Percentiles rank a stretch among this genome's conserved stretches.
Conservation (phyloP, 805 yeast species). For the Spathaspora sp. region DNA sequence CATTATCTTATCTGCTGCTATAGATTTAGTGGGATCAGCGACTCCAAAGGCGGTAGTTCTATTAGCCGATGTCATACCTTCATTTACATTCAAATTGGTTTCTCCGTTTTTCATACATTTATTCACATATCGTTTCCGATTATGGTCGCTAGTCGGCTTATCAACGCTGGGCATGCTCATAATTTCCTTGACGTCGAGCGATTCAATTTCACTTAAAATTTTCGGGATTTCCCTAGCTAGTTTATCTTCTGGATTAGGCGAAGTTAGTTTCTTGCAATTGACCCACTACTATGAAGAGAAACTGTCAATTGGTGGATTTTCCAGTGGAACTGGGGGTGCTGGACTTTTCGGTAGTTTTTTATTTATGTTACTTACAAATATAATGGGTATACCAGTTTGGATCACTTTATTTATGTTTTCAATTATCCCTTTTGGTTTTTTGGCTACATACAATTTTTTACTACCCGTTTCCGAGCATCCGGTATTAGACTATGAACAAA, state of each 20-base stretch:
- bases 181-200: slow-evolving; percentile 42
- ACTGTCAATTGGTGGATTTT: slow-evolving; percentile 76
- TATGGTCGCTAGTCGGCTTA: slow-evolving; percentile 50
- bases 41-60: slow-evolving; percentile 85
- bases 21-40: slow-evolving; percentile 79
- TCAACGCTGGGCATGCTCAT: slow-evolving; percentile 74
- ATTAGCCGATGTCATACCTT: slow-evolving; percentile 82
- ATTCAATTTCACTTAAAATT: slow-evolving; percentile 39
- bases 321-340: slow-evolving; percentile 95
- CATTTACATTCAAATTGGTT: slow-evolving; percentile 62
- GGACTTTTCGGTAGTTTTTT: slow-evolving; percentile 80
- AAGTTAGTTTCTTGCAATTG: slow-evolving; percentile 79
- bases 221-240: slow-evolving; percentile 80
- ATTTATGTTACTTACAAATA: slow-evolving; percentile 69
- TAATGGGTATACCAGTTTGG: slow-evolving; percentile 54
- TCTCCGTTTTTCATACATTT: slow-evolving; percentile 80
- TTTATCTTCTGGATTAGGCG: slow-evolving; percentile 85
- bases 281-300: slow-evolving; percentile 68
- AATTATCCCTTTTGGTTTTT: slow-evolving; percentile 50
- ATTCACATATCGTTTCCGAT: slow-evolving; percentile 55
- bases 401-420: slow-evolving; percentile 55
- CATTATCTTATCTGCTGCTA: slow-evolving; percentile 86
- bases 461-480: slow-evolving; percentile 17
- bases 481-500: slow-evolving; percentile 2
- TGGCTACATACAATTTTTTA: slow-evolving; percentile 24